phyloP scores from a whole-genome alignment of 2,329 filamentous ascomycete genomes.

The Exophiala xenobiotica region DNA sequence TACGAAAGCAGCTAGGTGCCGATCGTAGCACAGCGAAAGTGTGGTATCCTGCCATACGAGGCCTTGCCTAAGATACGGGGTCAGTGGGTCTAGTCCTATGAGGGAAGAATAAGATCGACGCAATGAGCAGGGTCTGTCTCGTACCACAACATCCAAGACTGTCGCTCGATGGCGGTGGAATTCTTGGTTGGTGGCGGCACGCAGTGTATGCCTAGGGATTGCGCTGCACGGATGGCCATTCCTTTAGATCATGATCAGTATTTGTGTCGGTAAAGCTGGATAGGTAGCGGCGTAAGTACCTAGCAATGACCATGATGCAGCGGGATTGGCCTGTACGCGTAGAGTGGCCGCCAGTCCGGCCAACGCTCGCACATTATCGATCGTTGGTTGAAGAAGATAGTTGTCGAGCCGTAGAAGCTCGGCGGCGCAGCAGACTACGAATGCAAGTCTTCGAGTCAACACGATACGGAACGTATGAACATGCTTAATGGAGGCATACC shows the following conservation, averaged over 20 bases:
- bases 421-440: slow-evolving; percentile 11
- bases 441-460: background rate
- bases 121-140: slow-evolving; percentile 3
- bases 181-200: slow-evolving; percentile 4
- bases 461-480: background rate
- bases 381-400: slow-evolving; percentile 12
- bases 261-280: background rate
- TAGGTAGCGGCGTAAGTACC: background rate
- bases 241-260: slow-evolving; percentile 2
- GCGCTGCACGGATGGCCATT: slow-evolving; percentile 10
- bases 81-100: background rate
- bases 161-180: slow-evolving; percentile 1
- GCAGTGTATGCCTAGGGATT: slow-evolving; percentile 12
- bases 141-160: slow-evolving; percentile 12
- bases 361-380: slow-evolving; percentile 8
- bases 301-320: slow-evolving; percentile 15
- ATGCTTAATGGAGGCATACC: slow-evolving; percentile 4
- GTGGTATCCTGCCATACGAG: slow-evolving; percentile 15
- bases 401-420: slow-evolving; percentile 14
- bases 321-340: slow-evolving; percentile 8
- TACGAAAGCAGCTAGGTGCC: slow-evolving; percentile 4
- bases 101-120: background rate
- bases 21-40: slow-evolving; percentile 12
- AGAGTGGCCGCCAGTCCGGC: slow-evolving; percentile 5
- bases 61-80: slow-evolving; percentile 3